phyloP scores from a whole-genome alignment of 345 rosid species.

The Brassica nigra region DNA sequence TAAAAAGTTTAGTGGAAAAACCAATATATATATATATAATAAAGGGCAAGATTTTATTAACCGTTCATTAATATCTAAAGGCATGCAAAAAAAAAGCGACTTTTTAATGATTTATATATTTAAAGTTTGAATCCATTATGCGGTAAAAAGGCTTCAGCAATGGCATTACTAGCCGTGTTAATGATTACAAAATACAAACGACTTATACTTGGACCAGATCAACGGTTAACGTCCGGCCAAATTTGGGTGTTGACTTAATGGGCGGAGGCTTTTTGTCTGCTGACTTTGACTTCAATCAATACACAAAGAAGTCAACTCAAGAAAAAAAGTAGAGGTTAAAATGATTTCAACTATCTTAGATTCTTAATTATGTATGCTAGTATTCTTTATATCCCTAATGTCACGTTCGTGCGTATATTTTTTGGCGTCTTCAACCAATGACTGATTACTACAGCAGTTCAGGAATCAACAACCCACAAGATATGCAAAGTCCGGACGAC shows the following conservation, averaged over 20 bases:
- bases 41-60: neutral
- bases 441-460: neutral
- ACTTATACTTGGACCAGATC: conserved; percentile 28
- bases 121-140: neutral
- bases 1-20: neutral
- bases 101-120: neutral
- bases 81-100: neutral
- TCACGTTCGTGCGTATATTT: neutral
- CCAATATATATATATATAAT: neutral
- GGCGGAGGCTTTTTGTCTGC: neutral
- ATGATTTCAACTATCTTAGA: neutral
- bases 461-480: conserved; percentile 2
- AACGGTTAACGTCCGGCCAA: conserved; percentile 22
- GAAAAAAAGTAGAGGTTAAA: neutral
- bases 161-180: conserved; percentile 12
- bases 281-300: conserved; percentile 24
- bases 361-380: neutral
- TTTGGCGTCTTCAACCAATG: neutral
- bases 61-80: conserved; percentile 5
- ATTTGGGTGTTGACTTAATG: conserved; percentile 12
- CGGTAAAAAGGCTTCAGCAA: conserved; percentile 14
- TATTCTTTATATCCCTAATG: neutral
- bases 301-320: conserved; percentile 8
- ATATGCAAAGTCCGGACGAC: neutral
- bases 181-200: conserved; percentile 15